Conservation (phyloP, 1,139 yeast species). For the Geotrichum candidum region DNA sequence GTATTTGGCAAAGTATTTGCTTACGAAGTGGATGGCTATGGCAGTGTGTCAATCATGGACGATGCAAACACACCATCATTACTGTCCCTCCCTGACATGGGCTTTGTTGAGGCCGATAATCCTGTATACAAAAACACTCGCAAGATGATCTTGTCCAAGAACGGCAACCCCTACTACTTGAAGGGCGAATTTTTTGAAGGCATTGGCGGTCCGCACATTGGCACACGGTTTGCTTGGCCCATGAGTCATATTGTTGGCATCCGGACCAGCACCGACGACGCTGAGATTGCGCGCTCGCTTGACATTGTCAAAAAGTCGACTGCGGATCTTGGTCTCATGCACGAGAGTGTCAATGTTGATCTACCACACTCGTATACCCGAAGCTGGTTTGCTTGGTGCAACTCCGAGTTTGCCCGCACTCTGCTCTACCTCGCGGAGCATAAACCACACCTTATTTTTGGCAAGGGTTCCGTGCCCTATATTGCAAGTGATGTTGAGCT, state of each 20-base stretch:
- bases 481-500: neutral
- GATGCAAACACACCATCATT: constrained; percentile 88
- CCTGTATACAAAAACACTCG: constrained; percentile 71
- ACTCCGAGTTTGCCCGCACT: constrained; percentile 83
- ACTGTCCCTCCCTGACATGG: constrained; percentile 74
- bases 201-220: constrained; percentile 88
- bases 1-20: constrained; percentile 73
- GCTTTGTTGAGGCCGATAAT: constrained; percentile 50
- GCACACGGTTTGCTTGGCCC: constrained; percentile 81
- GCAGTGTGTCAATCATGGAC: constrained; percentile 70
- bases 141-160: constrained; percentile 59
- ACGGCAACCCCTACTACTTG: constrained; percentile 74
- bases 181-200: constrained; percentile 62
- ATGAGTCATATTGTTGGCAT: constrained; percentile 72
- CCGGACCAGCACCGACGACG: constrained; percentile 66
- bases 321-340: constrained; percentile 73
- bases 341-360: constrained; percentile 72
- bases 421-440: constrained; percentile 65
- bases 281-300: constrained; percentile 53
- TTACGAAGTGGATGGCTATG: constrained; percentile 85
- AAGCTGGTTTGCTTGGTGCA: constrained; percentile 94
- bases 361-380: constrained; percentile 47
- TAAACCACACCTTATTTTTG: constrained; percentile 68
- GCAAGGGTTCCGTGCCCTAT: constrained; percentile 21
- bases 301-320: constrained; percentile 54